These are phyloP conservation scores for Mayamaea pseudoterrestris DNA, from an alignment of 108 stramenopile species.

Conservation along the genomic window DNA sequence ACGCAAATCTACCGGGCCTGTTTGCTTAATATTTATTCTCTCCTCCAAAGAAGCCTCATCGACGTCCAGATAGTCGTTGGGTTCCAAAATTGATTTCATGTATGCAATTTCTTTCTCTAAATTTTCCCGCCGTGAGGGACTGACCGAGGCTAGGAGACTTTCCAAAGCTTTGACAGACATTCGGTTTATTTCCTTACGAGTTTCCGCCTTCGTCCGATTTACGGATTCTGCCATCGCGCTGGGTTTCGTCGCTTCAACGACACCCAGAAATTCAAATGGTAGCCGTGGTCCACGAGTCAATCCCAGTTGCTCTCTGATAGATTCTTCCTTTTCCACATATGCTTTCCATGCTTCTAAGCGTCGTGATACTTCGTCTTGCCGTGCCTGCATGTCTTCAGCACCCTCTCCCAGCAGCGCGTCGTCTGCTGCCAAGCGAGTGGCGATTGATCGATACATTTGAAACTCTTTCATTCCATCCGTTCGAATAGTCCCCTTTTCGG, in stretches of 20 bases:
- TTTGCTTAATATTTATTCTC: not conserved
- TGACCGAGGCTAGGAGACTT: constrained; percentile 16
- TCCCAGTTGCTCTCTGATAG: constrained; percentile 17
- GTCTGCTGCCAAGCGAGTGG: constrained; percentile 12
- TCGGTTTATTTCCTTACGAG: constrained; percentile 22
- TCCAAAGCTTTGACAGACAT: constrained; percentile 29
- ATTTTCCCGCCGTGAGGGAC: constrained; percentile 10
- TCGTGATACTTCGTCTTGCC: constrained; percentile 7
- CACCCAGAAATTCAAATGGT: constrained; percentile 35
- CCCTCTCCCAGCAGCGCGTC: not conserved
- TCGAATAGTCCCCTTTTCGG: constrained; percentile 20
- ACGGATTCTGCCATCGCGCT: not conserved
- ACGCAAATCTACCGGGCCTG: constrained; percentile 26
- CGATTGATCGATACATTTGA: constrained; percentile 43
- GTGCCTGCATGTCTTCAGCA: not conserved
- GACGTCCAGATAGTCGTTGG: constrained; percentile 21
- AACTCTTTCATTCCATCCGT: constrained; percentile 42
- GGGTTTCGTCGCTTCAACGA: no score
- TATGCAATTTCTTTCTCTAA: constrained; percentile 22
- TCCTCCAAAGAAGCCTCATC: constrained; percentile 6
- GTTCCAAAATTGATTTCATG: constrained; percentile 16
- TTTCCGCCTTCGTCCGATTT: not conserved
- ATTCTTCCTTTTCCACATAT: constrained; percentile 24
- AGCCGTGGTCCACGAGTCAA: constrained; percentile 17
- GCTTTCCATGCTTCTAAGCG: constrained; percentile 29